These are phyloP conservation scores for Pelargonium fulgidum DNA, from an alignment of 441 rosid species.

Conservation along the genomic window DNA sequence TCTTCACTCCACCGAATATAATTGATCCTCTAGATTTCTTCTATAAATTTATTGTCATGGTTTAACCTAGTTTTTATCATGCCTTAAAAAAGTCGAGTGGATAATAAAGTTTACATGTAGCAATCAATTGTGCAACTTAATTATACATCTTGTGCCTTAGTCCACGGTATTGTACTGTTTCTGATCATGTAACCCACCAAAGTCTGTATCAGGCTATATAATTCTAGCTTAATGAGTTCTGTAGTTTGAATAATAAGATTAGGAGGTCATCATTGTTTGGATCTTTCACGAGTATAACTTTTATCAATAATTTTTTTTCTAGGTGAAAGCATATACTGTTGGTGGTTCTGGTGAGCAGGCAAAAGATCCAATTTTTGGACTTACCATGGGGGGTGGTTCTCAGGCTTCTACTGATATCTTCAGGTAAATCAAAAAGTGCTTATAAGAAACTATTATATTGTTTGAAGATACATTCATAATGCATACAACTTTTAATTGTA, in stretches of 20 bases:
- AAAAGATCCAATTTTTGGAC: conserved; percentile 82
- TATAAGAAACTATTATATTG: neutral
- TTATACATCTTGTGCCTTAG: too few relatives aligned
- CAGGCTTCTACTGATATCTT: conserved; percentile 68
- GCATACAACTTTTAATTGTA: neutral
- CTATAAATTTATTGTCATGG: too few relatives aligned
- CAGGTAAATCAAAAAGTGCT: conserved; percentile 35
- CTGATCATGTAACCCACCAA: neutral
- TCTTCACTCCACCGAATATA: too few relatives aligned
- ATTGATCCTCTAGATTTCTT: too few relatives aligned
- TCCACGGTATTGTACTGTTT: too few relatives aligned
- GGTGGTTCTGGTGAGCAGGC: conserved; percentile 62
- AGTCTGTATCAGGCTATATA: neutral
- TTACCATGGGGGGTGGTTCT: conserved; percentile 69
- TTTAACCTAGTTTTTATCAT: too few relatives aligned
- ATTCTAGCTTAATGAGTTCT: too few relatives aligned
- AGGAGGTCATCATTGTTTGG: neutral
- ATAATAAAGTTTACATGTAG: too few relatives aligned
- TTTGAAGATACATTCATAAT: neutral
- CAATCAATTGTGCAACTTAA: too few relatives aligned
- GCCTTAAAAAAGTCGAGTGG: too few relatives aligned
- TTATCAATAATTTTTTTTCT: neutral
- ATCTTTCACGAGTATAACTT: neutral
- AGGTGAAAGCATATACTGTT: conserved; percentile 80
- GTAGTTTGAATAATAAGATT: neutral